Evolutionary conservation across 768 basidiomycete genomes (phyloP).

Genomic region (Mrakia blollopis): DNA sequence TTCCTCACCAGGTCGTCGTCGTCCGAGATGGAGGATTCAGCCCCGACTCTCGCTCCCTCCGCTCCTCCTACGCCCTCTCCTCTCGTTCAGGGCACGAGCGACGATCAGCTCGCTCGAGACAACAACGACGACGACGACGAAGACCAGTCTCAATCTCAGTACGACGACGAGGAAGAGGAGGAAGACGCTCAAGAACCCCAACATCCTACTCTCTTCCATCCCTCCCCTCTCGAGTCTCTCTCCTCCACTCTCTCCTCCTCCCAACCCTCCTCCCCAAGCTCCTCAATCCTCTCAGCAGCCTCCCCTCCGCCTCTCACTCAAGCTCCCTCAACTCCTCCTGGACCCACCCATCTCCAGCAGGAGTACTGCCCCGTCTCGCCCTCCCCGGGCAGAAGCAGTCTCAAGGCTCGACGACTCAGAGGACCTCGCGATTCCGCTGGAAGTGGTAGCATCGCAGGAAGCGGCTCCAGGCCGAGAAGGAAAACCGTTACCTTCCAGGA

Average conservation of each 20-base stretch:
- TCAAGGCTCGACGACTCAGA: slow-evolving; percentile 16
- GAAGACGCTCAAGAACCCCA: slow-evolving; percentile 7
- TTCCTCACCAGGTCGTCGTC: slow-evolving; percentile 25
- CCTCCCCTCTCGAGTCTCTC: slow-evolving; percentile 19
- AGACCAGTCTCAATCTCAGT: background rate
- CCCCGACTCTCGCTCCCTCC: no score
- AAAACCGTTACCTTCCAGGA: slow-evolving; percentile 79
- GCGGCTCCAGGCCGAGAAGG: slow-evolving; percentile 47
- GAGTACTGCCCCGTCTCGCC: slow-evolving; percentile 5
- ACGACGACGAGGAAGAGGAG: background rate
- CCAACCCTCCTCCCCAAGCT: background rate
- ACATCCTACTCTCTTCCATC: background rate
- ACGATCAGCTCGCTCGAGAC: background rate
- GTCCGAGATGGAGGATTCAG: slow-evolving; percentile 2
- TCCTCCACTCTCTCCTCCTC: background rate
- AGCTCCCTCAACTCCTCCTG: background rate
- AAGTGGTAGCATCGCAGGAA: slow-evolving; percentile 5
- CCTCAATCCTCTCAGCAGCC: background rate
- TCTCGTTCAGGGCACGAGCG: background rate
- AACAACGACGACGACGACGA: background rate
- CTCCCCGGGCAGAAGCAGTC: slow-evolving; percentile 18
- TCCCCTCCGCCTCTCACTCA: background rate
- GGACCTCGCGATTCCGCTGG: slow-evolving; percentile 18
- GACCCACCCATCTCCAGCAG: background rate
- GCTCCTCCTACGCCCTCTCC: background rate